Conservation (phyloP, 805 yeast species). For the Candida peoriensis region DNA sequence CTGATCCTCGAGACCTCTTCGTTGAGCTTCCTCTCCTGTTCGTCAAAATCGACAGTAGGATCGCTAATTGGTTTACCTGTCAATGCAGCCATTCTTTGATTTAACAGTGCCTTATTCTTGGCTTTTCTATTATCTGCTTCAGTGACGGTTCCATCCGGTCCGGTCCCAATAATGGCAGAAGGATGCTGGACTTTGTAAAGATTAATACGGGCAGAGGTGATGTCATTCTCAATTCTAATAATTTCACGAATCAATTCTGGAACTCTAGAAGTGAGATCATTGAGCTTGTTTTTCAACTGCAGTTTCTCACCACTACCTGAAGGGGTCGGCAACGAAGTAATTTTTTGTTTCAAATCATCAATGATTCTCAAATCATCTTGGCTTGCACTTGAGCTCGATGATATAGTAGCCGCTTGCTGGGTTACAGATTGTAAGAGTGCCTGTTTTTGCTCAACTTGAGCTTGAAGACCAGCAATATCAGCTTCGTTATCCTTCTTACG, state of each 20-base stretch:
- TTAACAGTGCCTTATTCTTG: conserved; percentile 68
- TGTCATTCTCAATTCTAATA: conserved; percentile 58
- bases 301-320: conserved; percentile 30
- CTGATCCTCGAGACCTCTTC: conserved; percentile 48
- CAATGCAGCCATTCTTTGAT: conserved; percentile 87
- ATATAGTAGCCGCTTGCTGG: conserved; percentile 25
- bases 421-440: conserved; percentile 67
- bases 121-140: conserved; percentile 80
- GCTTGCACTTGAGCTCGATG: conserved; percentile 22
- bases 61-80: conserved; percentile 65
- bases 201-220: conserved; percentile 61
- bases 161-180: conserved; percentile 70
- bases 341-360: conserved; percentile 57
- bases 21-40: conserved; percentile 35
- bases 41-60: conserved; percentile 32
- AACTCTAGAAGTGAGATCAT: conserved; percentile 60
- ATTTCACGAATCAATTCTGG: conserved; percentile 67
- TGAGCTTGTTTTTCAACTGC: conserved; percentile 51
- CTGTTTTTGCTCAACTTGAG: conserved; percentile 65
- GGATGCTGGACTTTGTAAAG: conserved; percentile 65
- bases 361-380: conserved; percentile 48
- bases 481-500: conserved; percentile 35
- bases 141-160: conserved; percentile 81
- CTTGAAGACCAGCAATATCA: conserved; percentile 49
- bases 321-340: conserved; percentile 39